These are phyloP conservation scores for Echeveria elegans DNA, from an alignment of 164 flowering plant genomes.

Conservation along the genomic window DNA sequence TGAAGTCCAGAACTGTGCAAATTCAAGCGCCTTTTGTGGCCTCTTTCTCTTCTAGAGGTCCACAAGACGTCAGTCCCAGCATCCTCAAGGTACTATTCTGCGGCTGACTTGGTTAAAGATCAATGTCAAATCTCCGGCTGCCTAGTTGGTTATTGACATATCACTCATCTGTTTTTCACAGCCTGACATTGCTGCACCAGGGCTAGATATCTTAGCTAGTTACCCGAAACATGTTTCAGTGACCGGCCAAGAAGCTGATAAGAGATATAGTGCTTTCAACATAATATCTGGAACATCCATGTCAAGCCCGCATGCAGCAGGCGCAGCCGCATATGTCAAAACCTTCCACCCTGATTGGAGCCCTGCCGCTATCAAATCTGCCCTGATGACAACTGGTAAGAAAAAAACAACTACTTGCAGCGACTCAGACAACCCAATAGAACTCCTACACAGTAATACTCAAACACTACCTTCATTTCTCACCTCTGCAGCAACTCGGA, in stretches of 20 bases:
- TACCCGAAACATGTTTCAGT: constrained; percentile 26
- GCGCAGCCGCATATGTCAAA: constrained; percentile 38
- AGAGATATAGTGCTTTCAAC: constrained; percentile 23
- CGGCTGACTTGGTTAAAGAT: not conserved
- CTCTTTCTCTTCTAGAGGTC: constrained; percentile 76
- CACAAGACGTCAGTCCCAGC: constrained; percentile 24
- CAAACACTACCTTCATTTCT: not conserved
- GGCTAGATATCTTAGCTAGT: constrained; percentile 61
- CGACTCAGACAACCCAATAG: not conserved
- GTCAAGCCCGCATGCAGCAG: constrained; percentile 43
- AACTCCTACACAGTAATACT: not conserved
- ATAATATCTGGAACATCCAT: constrained; percentile 53
- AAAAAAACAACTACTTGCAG: not conserved
- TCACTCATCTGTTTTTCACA: constrained; percentile 17
- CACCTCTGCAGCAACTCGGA: constrained; percentile 18
- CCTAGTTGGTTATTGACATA: not conserved
- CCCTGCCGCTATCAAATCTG: constrained; percentile 42
- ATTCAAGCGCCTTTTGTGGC: constrained; percentile 44
- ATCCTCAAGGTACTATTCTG: constrained; percentile 66
- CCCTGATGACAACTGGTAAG: constrained; percentile 49
- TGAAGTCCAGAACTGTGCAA: constrained; percentile 22
- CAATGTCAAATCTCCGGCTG: not conserved
- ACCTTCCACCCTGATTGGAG: constrained; percentile 40
- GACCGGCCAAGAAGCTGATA: constrained; percentile 28
- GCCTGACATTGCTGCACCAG: constrained; percentile 81